These are phyloP conservation scores for Fusarium floridanum DNA, from an alignment of 2,329 filamentous ascomycete species.

Conservation along the genomic window DNA sequence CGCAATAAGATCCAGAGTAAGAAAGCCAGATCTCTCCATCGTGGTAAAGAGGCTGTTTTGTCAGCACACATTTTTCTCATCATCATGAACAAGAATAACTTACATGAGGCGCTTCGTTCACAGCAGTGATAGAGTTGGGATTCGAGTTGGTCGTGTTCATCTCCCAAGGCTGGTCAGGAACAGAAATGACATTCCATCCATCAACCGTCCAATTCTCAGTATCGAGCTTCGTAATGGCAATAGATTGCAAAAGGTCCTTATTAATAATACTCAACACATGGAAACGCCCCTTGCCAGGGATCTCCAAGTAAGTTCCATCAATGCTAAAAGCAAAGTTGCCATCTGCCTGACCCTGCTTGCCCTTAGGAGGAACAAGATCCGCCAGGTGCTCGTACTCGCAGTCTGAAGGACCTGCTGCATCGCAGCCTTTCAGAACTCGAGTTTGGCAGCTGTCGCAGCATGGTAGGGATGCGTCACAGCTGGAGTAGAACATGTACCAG, in stretches of 20 bases:
- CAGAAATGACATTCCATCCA: constrained; percentile 24
- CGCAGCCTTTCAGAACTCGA: constrained; percentile 15
- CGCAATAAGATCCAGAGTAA: constrained; percentile 67
- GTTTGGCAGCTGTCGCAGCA: constrained; percentile 28
- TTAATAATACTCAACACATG: constrained; percentile 24
- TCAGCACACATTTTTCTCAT: not conserved
- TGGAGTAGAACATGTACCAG: constrained; percentile 32
- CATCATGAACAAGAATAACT: not conserved
- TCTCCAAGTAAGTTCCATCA: constrained; percentile 25
- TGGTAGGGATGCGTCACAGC: constrained; percentile 8
- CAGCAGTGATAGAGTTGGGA: not conserved
- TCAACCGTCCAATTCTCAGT: constrained; percentile 22
- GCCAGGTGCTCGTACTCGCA: constrained; percentile 21
- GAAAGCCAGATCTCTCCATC: constrained; percentile 63
- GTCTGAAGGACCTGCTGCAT: constrained; percentile 8
- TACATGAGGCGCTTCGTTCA: constrained; percentile 17
- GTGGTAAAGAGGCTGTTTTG: constrained; percentile 58
- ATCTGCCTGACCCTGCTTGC: constrained; percentile 7
- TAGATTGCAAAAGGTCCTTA: constrained; percentile 13
- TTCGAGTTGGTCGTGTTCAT: constrained; percentile 20
- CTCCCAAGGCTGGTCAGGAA: constrained; percentile 25
- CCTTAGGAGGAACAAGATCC: constrained; percentile 17
- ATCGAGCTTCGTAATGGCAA: constrained; percentile 13
- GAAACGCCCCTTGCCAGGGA: constrained; percentile 11
- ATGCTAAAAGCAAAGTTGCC: constrained; percentile 23